These are phyloP conservation scores for Neocucurbitaria cava DNA, from an alignment of 2,329 filamentous ascomycete species.

Conservation along the genomic window DNA sequence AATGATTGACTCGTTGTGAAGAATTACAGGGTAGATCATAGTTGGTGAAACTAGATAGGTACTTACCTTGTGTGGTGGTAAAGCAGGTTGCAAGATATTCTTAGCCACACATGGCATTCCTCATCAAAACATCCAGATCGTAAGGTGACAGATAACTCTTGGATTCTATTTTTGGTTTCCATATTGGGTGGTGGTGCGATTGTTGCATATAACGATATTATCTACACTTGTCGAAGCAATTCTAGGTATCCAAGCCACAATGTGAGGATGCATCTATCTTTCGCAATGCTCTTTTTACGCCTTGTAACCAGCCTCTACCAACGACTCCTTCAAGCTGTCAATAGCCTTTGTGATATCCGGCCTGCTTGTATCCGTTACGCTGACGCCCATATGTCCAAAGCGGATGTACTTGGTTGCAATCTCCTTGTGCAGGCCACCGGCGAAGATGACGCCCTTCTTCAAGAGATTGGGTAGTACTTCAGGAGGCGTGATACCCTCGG, in stretches of 20 bases:
- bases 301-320: conserved; percentile 76
- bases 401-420: conserved; percentile 93
- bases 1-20: not conserved
- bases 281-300: conserved; percentile 6
- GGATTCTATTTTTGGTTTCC: conserved; percentile 10
- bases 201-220: not conserved
- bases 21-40: not conserved
- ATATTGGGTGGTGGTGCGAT: conserved; percentile 1
- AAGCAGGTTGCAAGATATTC: conserved; percentile 4
- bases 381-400: conserved; percentile 98
- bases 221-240: conserved; percentile 4
- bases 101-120: conserved; percentile 15
- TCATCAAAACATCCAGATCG: conserved; percentile 3
- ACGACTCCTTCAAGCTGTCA: conserved; percentile 74
- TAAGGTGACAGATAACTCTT: not conserved
- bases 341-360: conserved; percentile 86
- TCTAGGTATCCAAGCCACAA: not conserved
- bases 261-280: not conserved
- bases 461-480: conserved; percentile 85
- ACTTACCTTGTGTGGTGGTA: too few relatives aligned
- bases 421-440: conserved; percentile 94
- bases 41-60: not conserved
- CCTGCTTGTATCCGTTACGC: conserved; percentile 79
- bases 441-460: conserved; percentile 90
- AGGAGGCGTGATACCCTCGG: conserved; percentile 79